These are phyloP conservation scores for Multifurca ochricompacta DNA, from an alignment of 768 basidiomycete genomes.

Conservation along the genomic window DNA sequence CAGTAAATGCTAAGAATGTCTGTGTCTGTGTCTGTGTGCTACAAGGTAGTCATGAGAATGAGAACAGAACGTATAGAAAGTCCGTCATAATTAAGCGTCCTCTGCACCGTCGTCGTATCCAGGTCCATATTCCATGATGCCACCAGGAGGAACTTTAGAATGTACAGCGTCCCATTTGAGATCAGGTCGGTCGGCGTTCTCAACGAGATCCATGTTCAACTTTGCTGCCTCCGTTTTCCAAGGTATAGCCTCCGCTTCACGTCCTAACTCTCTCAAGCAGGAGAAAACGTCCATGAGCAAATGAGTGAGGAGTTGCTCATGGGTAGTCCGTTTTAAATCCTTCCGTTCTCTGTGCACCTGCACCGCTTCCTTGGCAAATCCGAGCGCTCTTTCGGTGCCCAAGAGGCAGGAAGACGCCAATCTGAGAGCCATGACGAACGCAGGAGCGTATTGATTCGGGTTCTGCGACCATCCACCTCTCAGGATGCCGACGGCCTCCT, in stretches of 20 bases:
- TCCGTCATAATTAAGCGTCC: not conserved
- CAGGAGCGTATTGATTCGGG: not conserved
- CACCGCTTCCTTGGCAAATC: constrained; percentile 10
- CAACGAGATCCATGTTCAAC: constrained; percentile 12
- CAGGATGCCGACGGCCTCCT: constrained; percentile 5
- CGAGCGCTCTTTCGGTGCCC: not conserved
- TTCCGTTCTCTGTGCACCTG: constrained; percentile 8
- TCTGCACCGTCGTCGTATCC: constrained; percentile 1
- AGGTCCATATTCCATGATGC: not conserved
- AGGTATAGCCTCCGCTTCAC: constrained; percentile 14
- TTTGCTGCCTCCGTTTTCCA: constrained; percentile 16
- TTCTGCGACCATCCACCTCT: not conserved
- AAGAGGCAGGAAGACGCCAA: constrained; percentile 2
- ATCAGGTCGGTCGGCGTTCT: constrained; percentile 1
- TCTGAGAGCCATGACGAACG: constrained; percentile 6
- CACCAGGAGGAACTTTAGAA: not conserved
- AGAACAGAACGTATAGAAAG: not conserved
- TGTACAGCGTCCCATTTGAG: not conserved
- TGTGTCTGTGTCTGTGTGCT: no score
- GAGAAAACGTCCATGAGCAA: constrained; percentile 15
- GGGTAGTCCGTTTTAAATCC: not conserved
- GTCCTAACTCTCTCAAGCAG: constrained; percentile 4
- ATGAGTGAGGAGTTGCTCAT: constrained; percentile 1
- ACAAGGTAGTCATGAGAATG: not conserved
- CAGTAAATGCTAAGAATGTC: no score